phyloP scores from a whole-genome alignment of 768 basidiomycete species.

The Boletus patriciae region DNA sequence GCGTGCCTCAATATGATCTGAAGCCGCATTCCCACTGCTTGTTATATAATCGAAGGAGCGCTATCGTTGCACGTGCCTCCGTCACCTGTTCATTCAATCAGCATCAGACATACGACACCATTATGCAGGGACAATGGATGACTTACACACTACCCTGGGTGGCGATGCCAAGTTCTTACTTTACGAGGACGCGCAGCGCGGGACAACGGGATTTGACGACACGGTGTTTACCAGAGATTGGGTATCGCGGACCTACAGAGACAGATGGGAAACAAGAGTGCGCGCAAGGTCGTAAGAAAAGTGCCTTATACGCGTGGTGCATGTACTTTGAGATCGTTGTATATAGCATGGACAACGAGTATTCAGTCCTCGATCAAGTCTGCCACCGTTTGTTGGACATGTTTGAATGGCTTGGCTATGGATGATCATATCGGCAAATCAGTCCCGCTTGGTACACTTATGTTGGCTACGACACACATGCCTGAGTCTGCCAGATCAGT shows the following conservation, averaged over 20 bases:
- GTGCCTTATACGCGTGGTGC: background rate
- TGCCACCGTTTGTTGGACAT: constrained; percentile 77
- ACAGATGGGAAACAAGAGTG: constrained; percentile 71
- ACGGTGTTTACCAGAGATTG: constrained; percentile 61
- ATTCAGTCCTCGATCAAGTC: constrained; percentile 75
- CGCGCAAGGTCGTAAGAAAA: background rate
- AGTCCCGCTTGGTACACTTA: background rate
- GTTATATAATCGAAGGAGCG: constrained; percentile 80
- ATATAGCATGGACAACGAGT: constrained; percentile 87
- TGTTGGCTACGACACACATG: constrained; percentile 6
- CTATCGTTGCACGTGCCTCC: constrained; percentile 95
- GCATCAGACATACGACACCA: background rate
- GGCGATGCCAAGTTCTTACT: constrained; percentile 71
- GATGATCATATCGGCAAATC: background rate
- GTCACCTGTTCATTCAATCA: constrained; percentile 56
- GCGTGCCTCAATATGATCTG: constrained; percentile 23
- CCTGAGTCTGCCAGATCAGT: constrained; percentile 70
- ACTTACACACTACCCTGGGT: constrained; percentile 85
- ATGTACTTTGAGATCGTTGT: constrained; percentile 80
- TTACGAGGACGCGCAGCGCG: constrained; percentile 76
- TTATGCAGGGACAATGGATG: background rate
- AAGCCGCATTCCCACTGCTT: constrained; percentile 73
- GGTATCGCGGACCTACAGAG: constrained; percentile 64
- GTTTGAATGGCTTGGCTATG: constrained; percentile 72
- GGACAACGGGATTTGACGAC: constrained; percentile 63